phyloP scores from a whole-genome alignment of 805 yeast genomes.

The Candida vaughaniae region DNA sequence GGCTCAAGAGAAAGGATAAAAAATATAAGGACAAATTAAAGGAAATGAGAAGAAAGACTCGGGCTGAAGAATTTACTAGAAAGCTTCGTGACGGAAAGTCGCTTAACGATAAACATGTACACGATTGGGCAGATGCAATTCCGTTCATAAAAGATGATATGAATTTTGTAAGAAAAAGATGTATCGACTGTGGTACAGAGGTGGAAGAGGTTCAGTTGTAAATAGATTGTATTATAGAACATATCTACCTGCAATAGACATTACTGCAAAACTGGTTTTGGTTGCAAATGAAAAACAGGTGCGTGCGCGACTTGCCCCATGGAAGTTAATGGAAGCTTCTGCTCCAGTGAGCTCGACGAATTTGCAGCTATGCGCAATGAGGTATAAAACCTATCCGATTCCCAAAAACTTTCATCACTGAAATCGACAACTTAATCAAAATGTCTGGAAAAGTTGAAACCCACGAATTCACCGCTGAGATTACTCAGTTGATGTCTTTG shows the following conservation, averaged over 20 bases:
- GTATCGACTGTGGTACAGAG: conserved; percentile 80
- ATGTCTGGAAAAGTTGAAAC: conserved; percentile 70
- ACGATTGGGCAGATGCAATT: conserved; percentile 60
- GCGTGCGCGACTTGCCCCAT: conserved; percentile 11
- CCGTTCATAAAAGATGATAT: conserved; percentile 20
- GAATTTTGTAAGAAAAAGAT: conserved; percentile 52
- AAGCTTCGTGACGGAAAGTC: conserved; percentile 56
- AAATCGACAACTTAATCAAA: conserved; percentile 9
- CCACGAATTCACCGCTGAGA: conserved; percentile 99
- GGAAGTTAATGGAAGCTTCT: conserved; percentile 18
- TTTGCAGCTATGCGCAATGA: conserved; percentile 9
- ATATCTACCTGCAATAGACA: too few species aligned
- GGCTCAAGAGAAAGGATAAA: conserved; percentile 71
- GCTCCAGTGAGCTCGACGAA: conserved; percentile 8
- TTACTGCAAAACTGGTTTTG: too few species aligned
- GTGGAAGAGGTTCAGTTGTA: conserved; percentile 67
- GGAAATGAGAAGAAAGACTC: conserved; percentile 86
- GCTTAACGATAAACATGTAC: conserved; percentile 63
- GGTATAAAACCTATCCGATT: not conserved
- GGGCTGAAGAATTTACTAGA: conserved; percentile 88
- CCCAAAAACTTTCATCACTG: not conserved
- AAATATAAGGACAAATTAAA: conserved; percentile 73
- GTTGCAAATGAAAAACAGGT: too few species aligned
- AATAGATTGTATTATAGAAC: conserved; percentile 2
- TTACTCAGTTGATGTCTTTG: conserved; percentile 99